Evolutionary conservation across 2,329 filamentous ascomycete species (phyloP).

Genomic region (Aspergillus ochraceoroseus): DNA sequence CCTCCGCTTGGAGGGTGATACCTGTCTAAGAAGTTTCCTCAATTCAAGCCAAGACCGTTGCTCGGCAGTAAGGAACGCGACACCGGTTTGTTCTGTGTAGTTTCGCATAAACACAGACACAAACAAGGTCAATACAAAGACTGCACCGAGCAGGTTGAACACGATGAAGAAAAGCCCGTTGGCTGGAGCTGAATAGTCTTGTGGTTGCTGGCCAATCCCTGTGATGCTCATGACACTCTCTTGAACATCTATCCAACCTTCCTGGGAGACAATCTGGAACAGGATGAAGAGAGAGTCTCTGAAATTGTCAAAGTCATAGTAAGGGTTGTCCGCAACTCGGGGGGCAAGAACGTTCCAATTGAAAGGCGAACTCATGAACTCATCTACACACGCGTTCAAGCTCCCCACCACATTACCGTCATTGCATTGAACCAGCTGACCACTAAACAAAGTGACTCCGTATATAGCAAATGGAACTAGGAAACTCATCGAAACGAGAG

Average conservation of each 20-base stretch:
- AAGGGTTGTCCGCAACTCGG: slow-evolving; percentile 72
- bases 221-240: slow-evolving; percentile 78
- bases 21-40: slow-evolving; percentile 83
- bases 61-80: slow-evolving; percentile 90
- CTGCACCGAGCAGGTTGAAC: slow-evolving; percentile 92
- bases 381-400: slow-evolving; percentile 69
- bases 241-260: slow-evolving; percentile 95
- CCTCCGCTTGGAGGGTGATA: slow-evolving; percentile 89
- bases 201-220: slow-evolving; percentile 67
- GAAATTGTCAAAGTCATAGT: slow-evolving; percentile 91
- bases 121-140: slow-evolving; percentile 94
- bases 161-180: slow-evolving; percentile 93
- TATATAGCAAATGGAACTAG: slow-evolving; percentile 97
- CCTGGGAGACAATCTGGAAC: slow-evolving; percentile 97
- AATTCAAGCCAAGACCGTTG: slow-evolving; percentile 96
- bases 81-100: slow-evolving; percentile 96
- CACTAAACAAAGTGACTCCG: slow-evolving; percentile 86
- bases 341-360: slow-evolving; percentile 83
- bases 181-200: slow-evolving; percentile 63
- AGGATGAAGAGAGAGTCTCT: slow-evolving; percentile 90
- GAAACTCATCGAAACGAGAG: slow-evolving; percentile 88
- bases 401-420: slow-evolving; percentile 58
- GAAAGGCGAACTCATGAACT: slow-evolving; percentile 71
- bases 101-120: slow-evolving; percentile 99
- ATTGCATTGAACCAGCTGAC: slow-evolving; percentile 74